Evolutionary conservation across 176 grass and related monocot species (phyloP).

Genomic region (Saccharum spontaneum): DNA sequence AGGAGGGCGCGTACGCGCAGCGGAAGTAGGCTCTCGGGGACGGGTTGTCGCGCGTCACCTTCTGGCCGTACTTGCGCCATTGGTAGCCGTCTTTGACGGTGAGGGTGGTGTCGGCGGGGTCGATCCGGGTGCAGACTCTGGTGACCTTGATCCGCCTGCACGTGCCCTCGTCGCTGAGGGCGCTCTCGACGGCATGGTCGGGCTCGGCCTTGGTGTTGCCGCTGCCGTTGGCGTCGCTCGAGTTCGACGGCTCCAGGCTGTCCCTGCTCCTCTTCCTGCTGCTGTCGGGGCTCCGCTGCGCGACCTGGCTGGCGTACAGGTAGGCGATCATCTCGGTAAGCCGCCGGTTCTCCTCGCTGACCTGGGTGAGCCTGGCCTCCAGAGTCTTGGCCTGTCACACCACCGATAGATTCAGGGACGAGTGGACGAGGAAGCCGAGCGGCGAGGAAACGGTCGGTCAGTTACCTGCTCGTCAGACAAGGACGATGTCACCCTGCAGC

Average conservation of each 20-base stretch:
- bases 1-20: conserved; percentile 83
- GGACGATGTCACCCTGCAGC: not conserved
- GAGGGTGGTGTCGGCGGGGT: conserved; percentile 63
- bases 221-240: not conserved
- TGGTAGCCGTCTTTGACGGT: conserved; percentile 86
- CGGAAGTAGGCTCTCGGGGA: conserved; percentile 87
- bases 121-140: conserved; percentile 44
- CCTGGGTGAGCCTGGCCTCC: conserved; percentile 54
- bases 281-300: not conserved
- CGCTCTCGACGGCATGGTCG: conserved; percentile 26
- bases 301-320: conserved; percentile 26
- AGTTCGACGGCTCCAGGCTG: conserved; percentile 27
- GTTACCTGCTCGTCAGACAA: conserved; percentile 38
- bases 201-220: not conserved
- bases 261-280: conserved; percentile 54
- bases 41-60: conserved; percentile 89
- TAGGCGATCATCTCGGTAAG: conserved; percentile 47
- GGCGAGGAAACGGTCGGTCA: not conserved
- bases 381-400: conserved; percentile 19
- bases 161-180: conserved; percentile 28
- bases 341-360: conserved; percentile 74
- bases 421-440: not conserved
- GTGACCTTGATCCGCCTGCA: conserved; percentile 51
- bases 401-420: not conserved
- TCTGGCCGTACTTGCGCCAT: conserved; percentile 97